These are phyloP conservation scores for Liquidambar formosana DNA, from an alignment of 164 flowering plant species.

Conservation along the genomic window DNA sequence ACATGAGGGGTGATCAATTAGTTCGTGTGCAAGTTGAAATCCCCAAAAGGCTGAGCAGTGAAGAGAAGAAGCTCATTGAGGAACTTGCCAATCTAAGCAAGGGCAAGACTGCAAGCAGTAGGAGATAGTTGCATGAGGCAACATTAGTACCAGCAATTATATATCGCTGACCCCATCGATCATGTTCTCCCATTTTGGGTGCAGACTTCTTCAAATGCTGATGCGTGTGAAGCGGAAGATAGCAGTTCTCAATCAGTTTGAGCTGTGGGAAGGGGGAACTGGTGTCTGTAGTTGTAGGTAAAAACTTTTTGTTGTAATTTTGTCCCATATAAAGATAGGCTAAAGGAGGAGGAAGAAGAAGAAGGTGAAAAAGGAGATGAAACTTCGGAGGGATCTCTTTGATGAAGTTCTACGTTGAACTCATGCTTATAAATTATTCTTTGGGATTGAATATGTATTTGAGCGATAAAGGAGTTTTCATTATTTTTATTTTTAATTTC, in stretches of 20 bases:
- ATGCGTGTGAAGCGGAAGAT: not conserved
- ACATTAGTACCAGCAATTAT: not conserved
- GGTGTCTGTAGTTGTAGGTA: conserved; percentile 2
- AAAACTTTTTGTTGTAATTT: not conserved
- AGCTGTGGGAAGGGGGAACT: not conserved
- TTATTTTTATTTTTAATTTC: no score
- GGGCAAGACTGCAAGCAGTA: conserved; percentile 56
- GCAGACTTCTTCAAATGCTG: not conserved
- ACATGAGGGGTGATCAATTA: conserved; percentile 90
- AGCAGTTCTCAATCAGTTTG: conserved; percentile 1
- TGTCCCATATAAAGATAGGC: not conserved
- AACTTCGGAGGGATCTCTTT: not conserved
- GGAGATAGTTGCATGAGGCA: conserved; percentile 24
- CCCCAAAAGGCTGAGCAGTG: conserved; percentile 74
- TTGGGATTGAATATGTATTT: not conserved
- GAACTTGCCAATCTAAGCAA: conserved; percentile 76
- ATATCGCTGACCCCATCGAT: not conserved
- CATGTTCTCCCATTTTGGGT: not conserved
- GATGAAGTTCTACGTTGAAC: not conserved
- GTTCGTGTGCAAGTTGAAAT: conserved; percentile 92
- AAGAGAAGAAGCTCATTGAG: conserved; percentile 86
- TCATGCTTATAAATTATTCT: not conserved
- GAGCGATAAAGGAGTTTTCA: not conserved
- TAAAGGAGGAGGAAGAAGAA: not conserved
- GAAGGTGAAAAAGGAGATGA: not conserved